Conservation (phyloP, 257 asterid species). For the Cruciata laevipes region DNA sequence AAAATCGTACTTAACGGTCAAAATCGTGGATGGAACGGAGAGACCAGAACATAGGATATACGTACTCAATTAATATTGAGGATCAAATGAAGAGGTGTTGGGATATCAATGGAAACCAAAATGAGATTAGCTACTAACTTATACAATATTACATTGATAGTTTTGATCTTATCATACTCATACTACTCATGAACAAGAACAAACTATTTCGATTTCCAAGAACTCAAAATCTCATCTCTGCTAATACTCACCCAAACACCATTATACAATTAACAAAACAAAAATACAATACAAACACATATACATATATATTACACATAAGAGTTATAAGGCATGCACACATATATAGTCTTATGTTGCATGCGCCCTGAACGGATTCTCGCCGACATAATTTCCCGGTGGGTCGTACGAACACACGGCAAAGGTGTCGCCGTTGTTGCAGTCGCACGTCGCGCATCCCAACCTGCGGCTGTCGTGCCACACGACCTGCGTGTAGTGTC, state of each 20-base stretch:
- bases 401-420: conserved; percentile 45
- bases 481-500: conserved; percentile 58
- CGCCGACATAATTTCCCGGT: conserved; percentile 46
- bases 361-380: conserved; percentile 26
- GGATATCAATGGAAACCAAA: background rate
- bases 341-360: background rate
- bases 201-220: too few relatives aligned
- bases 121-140: background rate
- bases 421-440: conserved; percentile 37
- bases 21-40: too few relatives aligned
- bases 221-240: background rate
- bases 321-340: too few relatives aligned
- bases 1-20: too few relatives aligned
- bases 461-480: conserved; percentile 36
- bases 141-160: too few relatives aligned
- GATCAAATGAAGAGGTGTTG: background rate
- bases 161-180: too few relatives aligned
- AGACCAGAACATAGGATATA: too few relatives aligned
- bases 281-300: too few relatives aligned
- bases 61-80: background rate
- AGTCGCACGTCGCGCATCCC: conserved; percentile 44
- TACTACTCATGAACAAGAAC: background rate
- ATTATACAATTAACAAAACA: background rate
- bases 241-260: background rate
- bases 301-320: background rate